Evolutionary conservation across 2,329 filamentous ascomycete genomes (phyloP).

Genomic region (Colletotrichum sp.): DNA sequence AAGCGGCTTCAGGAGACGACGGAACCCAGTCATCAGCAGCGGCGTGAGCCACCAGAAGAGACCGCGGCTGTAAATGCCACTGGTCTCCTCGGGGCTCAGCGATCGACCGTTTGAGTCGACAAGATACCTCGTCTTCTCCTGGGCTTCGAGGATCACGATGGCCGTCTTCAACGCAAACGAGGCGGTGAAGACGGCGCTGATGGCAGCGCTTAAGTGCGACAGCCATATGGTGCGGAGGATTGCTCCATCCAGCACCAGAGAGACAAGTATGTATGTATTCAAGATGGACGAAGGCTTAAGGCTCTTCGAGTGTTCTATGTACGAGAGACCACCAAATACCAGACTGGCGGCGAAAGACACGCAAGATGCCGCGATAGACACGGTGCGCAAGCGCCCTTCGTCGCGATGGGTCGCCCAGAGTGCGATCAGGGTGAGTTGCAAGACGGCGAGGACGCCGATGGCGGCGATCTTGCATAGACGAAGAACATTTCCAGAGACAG

Average conservation of each 20-base stretch:
- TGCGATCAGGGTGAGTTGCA: conserved; percentile 36
- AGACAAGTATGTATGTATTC: conserved; percentile 33
- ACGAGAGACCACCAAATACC: conserved; percentile 38
- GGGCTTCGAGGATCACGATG: conserved; percentile 40
- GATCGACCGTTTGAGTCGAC: conserved; percentile 27
- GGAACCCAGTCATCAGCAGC: conserved; percentile 36
- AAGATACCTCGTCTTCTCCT: conserved; percentile 39
- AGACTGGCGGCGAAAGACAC: conserved; percentile 36
- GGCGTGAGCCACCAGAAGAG: conserved; percentile 42
- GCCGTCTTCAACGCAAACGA: conserved; percentile 38
- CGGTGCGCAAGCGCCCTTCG: conserved; percentile 26
- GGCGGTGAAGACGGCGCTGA: conserved; percentile 38
- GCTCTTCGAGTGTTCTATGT: conserved; percentile 38
- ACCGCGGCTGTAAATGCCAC: conserved; percentile 39
- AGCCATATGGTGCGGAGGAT: conserved; percentile 40
- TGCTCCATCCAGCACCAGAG: conserved; percentile 36
- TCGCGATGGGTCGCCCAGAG: conserved; percentile 30
- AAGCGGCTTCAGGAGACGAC: conserved; percentile 34
- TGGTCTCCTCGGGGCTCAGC: conserved; percentile 39
- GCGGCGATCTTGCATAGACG: conserved; percentile 26
- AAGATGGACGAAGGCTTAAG: conserved; percentile 36
- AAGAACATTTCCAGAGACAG: conserved; percentile 28
- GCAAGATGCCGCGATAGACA: conserved; percentile 34
- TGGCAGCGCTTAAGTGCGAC: conserved; percentile 23
- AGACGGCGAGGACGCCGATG: conserved; percentile 28